phyloP scores from a whole-genome alignment of 2,329 filamentous ascomycete species.

The Colletotrichum salicis region DNA sequence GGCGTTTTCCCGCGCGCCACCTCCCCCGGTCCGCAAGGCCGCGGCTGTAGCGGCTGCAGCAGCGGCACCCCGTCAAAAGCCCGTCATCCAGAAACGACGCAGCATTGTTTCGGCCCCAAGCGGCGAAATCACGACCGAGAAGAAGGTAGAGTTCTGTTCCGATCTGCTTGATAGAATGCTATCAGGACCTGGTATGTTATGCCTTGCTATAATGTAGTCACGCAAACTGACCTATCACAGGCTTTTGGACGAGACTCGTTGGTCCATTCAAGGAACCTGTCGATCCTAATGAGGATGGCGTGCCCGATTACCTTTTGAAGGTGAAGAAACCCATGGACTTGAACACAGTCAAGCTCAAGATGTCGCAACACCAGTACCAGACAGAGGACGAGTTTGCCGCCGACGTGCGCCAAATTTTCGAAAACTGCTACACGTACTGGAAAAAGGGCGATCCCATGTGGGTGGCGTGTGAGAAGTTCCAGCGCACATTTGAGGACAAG shows the following conservation, averaged over 20 bases:
- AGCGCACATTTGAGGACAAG: constrained; percentile 69
- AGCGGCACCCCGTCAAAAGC: constrained; percentile 46
- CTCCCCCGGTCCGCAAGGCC: constrained; percentile 43
- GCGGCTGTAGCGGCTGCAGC: constrained; percentile 28
- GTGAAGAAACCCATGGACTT: constrained; percentile 72
- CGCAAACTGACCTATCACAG: constrained; percentile 46
- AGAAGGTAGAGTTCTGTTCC: constrained; percentile 67
- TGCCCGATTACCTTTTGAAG: constrained; percentile 71
- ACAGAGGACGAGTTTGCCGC: constrained; percentile 63
- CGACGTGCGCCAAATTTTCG: constrained; percentile 71
- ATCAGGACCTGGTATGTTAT: constrained; percentile 64
- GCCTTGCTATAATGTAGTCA: neutral
- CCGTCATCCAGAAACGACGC: constrained; percentile 46
- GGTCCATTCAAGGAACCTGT: constrained; percentile 71
- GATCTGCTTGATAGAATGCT: constrained; percentile 70
- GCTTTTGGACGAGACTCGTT: constrained; percentile 74
- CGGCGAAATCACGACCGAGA: constrained; percentile 33
- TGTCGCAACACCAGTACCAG: constrained; percentile 64
- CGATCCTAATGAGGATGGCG: constrained; percentile 64
- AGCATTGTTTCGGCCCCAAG: constrained; percentile 42
- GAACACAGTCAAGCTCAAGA: constrained; percentile 68
- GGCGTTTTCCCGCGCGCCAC: constrained; percentile 13
- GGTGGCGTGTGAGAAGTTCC: constrained; percentile 64
- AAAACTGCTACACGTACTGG: constrained; percentile 74
- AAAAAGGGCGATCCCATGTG: constrained; percentile 65